Evolutionary conservation across 495 filamentous ascomycete genomes (phyloP).

Genomic region (Penicillium mononematosum): DNA sequence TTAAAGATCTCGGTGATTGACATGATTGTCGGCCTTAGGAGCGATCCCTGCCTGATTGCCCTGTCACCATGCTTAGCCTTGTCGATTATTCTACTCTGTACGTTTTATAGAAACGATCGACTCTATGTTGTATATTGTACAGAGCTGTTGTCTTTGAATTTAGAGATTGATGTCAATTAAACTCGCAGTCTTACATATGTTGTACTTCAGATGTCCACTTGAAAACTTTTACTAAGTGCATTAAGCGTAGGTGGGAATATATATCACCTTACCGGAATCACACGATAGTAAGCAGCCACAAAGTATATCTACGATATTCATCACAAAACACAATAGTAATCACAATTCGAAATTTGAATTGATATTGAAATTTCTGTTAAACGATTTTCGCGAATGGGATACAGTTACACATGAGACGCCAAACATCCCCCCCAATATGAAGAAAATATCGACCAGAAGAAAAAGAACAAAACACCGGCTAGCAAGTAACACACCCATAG

Average conservation of each 20-base stretch:
- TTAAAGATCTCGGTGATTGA: constrained; percentile 26
- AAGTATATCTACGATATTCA: neutral
- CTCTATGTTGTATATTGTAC: constrained; percentile 1
- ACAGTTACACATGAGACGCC: constrained; percentile 27
- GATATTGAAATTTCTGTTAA: constrained; percentile 10
- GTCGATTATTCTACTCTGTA: constrained; percentile 15
- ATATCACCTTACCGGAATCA: constrained; percentile 4
- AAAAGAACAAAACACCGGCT: constrained; percentile 26
- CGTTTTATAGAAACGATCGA: constrained; percentile 4
- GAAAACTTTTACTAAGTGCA: too few species aligned
- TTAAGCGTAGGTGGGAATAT: neutral
- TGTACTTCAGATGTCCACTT: too few species aligned
- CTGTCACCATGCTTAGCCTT: constrained; percentile 27
- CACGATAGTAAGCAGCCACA: neutral
- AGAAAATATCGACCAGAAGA: constrained; percentile 15
- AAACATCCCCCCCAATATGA: constrained; percentile 28
- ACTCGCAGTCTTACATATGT: neutral
- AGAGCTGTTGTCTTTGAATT: neutral
- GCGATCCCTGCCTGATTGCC: constrained; percentile 30
- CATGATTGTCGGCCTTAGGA: constrained; percentile 24
- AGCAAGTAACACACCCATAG: constrained; percentile 18
- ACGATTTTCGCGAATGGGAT: constrained; percentile 27
- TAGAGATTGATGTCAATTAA: too few species aligned
- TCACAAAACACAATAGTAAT: neutral
- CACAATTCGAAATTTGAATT: neutral